Evolutionary conservation across 1,284 basidiomycete species (phyloP).

Genomic region (Heterobasidion irregulare): DNA sequence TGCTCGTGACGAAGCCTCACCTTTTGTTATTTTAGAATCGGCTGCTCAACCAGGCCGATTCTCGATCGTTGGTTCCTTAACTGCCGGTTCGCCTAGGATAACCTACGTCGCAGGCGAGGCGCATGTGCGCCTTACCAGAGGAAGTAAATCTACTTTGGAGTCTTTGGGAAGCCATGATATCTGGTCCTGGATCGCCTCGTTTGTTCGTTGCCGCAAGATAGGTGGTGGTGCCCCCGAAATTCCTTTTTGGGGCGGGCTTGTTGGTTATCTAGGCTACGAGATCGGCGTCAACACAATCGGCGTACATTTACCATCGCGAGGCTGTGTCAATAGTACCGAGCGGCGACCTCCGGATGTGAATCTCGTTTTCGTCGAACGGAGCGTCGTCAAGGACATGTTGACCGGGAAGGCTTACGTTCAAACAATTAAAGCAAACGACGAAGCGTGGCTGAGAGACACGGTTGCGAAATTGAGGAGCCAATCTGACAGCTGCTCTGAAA

Average conservation of each 20-base stretch:
- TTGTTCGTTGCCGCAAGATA: constrained; percentile 46
- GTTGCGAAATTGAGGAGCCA: constrained; percentile 17
- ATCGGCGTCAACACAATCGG: constrained; percentile 51
- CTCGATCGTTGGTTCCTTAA: constrained; percentile 58
- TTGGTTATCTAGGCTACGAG: constrained; percentile 71
- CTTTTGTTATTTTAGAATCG: constrained; percentile 70
- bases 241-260: constrained; percentile 75
- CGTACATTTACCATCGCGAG: constrained; percentile 25
- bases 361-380: constrained; percentile 67
- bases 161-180: constrained; percentile 37
- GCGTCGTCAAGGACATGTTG: constrained; percentile 54
- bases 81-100: constrained; percentile 43
- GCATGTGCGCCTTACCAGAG: constrained; percentile 31
- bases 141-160: constrained; percentile 11
- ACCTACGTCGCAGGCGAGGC: constrained; percentile 46
- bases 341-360: constrained; percentile 59
- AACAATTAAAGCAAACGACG: constrained; percentile 51
- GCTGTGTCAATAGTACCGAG: constrained; percentile 2
- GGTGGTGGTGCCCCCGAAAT: constrained; percentile 37
- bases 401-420: constrained; percentile 49
- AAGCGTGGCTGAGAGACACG: constrained; percentile 45
- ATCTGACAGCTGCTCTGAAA: neutral
- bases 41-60: constrained; percentile 66
- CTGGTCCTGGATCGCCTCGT: constrained; percentile 67
- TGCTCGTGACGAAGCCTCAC: constrained; percentile 43